Evolutionary conservation across 1,139 yeast species (phyloP).

Genomic region (Candida glucosophila): DNA sequence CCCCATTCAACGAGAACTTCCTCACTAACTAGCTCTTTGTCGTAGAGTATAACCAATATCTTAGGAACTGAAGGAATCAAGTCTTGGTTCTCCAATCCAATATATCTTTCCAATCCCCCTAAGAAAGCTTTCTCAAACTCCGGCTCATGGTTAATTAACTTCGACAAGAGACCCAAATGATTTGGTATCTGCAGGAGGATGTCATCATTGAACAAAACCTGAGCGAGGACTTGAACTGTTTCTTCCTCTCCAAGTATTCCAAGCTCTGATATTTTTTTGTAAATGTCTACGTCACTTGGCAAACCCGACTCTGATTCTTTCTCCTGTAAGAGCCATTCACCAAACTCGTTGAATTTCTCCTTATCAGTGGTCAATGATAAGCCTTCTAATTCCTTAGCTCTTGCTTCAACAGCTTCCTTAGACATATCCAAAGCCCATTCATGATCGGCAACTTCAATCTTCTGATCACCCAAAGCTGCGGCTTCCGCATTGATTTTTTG

Average conservation of each 20-base stretch:
- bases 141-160: conserved; percentile 56
- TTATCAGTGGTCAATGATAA: conserved; percentile 34
- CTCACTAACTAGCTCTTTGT: conserved; percentile 76
- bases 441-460: conserved; percentile 69
- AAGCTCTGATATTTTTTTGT: conserved; percentile 78
- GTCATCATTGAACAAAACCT: conserved; percentile 74
- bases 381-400: conserved; percentile 82
- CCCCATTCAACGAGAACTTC: conserved; percentile 82
- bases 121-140: conserved; percentile 79
- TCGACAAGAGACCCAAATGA: conserved; percentile 76
- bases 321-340: conserved; percentile 72
- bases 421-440: conserved; percentile 99
- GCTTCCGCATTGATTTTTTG: conserved; percentile 83
- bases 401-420: conserved; percentile 89
- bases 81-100: conserved; percentile 77
- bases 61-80: conserved; percentile 71
- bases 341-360: conserved; percentile 63
- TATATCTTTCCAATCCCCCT: conserved; percentile 92
- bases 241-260: conserved; percentile 67
- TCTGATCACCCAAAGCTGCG: conserved; percentile 47
- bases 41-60: conserved; percentile 72
- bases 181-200: conserved; percentile 64
- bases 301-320: conserved; percentile 48
- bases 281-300: conserved; percentile 84
- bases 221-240: conserved; percentile 87